These are phyloP conservation scores for Trichoderma polysporum DNA, from an alignment of 2,329 filamentous ascomycete species.

Conservation along the genomic window DNA sequence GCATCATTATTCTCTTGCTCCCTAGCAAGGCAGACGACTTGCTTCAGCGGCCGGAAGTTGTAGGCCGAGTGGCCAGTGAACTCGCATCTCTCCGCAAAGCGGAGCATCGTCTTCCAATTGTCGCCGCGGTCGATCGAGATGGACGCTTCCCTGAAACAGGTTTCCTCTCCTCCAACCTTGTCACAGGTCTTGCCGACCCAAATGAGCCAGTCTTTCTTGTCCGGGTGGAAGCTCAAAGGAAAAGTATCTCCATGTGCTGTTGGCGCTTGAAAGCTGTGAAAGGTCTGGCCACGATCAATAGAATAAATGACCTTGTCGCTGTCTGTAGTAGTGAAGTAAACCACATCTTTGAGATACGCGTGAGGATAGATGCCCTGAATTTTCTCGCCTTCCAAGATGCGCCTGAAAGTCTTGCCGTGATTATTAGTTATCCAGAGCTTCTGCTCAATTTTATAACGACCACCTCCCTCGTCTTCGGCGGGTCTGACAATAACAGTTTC, in stretches of 20 bases:
- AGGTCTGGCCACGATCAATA: slow-evolving; percentile 70
- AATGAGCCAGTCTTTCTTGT: slow-evolving; percentile 84
- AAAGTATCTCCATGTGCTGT: slow-evolving; percentile 45
- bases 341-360: slow-evolving; percentile 75
- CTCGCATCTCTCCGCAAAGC: slow-evolving; percentile 77
- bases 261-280: slow-evolving; percentile 72
- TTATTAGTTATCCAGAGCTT: slow-evolving; percentile 73
- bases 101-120: slow-evolving; percentile 72
- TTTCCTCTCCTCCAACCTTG: slow-evolving; percentile 43
- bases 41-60: slow-evolving; percentile 51
- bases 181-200: slow-evolving; percentile 80
- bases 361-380: slow-evolving; percentile 75
- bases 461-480: slow-evolving; percentile 35
- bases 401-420: slow-evolving; percentile 84
- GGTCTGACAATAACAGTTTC: slow-evolving; percentile 67
- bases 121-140: slow-evolving; percentile 77
- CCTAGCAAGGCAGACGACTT: slow-evolving; percentile 57
- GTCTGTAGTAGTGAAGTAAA: slow-evolving; percentile 75
- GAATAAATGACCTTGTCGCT: slow-evolving; percentile 72
- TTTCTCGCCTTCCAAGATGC: slow-evolving; percentile 65
- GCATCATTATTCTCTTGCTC: slow-evolving; percentile 61
- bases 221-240: slow-evolving; percentile 76
- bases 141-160: slow-evolving; percentile 74
- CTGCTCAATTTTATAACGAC: slow-evolving; percentile 44
- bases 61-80: slow-evolving; percentile 71